Conservation (phyloP, 345 rosid species). For the Pseudoturritis turrita region DNA sequence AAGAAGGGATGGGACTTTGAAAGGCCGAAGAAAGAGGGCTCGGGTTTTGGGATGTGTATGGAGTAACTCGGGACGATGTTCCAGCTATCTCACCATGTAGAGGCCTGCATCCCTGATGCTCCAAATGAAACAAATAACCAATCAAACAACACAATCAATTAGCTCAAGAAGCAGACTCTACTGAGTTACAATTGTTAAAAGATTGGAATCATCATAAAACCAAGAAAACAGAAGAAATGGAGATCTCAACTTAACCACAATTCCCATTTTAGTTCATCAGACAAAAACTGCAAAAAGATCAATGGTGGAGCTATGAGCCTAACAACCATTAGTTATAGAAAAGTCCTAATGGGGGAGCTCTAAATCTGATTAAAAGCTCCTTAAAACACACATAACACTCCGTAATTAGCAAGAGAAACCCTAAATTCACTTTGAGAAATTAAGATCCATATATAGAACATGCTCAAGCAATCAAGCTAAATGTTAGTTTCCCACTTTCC, state of each 20-base stretch:
- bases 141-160: constrained; percentile 7
- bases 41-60: constrained; percentile 72
- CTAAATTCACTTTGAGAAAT: not conserved
- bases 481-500: not conserved
- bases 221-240: not conserved
- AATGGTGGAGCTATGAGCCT: not conserved
- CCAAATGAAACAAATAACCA: not conserved
- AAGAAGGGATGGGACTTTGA: constrained; percentile 91
- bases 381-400: not conserved
- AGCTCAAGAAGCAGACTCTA: constrained; percentile 1
- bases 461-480: not conserved
- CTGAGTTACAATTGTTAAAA: not conserved
- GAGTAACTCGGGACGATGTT: constrained; percentile 49
- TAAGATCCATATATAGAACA: constrained; percentile 11
- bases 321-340: not conserved
- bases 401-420: not conserved
- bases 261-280: not conserved
- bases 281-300: not conserved
- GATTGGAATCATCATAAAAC: not conserved
- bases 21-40: constrained; percentile 88
- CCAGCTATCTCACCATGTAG: constrained; percentile 53
- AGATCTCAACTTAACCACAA: not conserved
- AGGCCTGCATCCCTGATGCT: constrained; percentile 74
- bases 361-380: not conserved
- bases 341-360: not conserved